Evolutionary conservation across 73 alveolate genomes (phyloP), one percentile per base, ranked within the genome.

Genomic region (Diophrys sp.): DNA sequence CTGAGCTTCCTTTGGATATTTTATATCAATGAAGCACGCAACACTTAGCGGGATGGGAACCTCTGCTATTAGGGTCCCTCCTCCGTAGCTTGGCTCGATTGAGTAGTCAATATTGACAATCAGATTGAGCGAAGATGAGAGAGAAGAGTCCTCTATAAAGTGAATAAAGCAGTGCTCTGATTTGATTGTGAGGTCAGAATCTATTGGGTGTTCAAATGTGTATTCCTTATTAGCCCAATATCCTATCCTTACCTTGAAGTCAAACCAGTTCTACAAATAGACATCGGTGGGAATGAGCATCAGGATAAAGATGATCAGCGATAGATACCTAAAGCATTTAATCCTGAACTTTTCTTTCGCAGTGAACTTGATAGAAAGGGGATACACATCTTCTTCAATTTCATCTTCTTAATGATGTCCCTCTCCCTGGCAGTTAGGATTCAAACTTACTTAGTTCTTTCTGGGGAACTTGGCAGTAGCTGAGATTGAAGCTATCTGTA

Each of bases 301-400:
- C 2, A 29, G 24, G 18, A 68, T 1, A 55, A 68, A 68, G 55
- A 68, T 2, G 5, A 68, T 18, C 30, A 68, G 8, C 27, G 31
- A 68, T 5, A 68, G 34, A 25, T 2, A 25, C 55, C 75, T 68
- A 31, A 68, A 68, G 55, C 25, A 68, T 2, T 26, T 68, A 23
- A 68, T 68, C 24, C 29, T 68, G 1, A 44, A 1, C 2, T 23
- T 28, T 31, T 25, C 26, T 2, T 44, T 11, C 2, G 1, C 26
- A 1, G 75, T 68, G 75, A 25, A 68, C 2, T 25, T 25, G 24
- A 68, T 68, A 24, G 54, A 23, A 24, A 68, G 54, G 24, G 75
- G 75, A 68, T 68, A 68, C 44, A 68, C 75, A 68, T 68, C 75
- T 28, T 68, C 75, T 24, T 68, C 75, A 44, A 25, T 55, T 55